phyloP scores from a whole-genome alignment of 176 grass and related monocot genomes.

The Otatea glauca region DNA sequence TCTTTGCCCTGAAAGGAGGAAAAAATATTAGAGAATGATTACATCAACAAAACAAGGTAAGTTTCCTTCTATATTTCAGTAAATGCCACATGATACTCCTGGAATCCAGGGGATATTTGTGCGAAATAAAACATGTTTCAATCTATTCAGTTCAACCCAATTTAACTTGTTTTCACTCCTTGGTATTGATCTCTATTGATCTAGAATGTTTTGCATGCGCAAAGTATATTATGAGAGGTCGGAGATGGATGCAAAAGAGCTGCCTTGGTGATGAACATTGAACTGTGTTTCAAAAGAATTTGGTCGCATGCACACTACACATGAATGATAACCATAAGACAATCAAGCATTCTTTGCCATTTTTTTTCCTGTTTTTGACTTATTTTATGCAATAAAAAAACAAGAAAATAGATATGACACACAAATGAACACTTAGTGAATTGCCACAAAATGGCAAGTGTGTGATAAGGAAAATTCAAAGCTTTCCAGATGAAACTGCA shows the following conservation, averaged over 20 bases:
- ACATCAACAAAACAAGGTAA: not conserved
- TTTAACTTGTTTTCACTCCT: conserved; percentile 10
- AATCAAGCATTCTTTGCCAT: not conserved
- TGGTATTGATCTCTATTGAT: not conserved
- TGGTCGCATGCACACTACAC: not conserved
- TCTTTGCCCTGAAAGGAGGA: conserved; percentile 66
- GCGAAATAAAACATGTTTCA: not conserved
- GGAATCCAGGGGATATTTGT: conserved; percentile 15
- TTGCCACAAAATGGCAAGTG: not conserved
- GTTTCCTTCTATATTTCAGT: not conserved
- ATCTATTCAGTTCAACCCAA: not conserved
- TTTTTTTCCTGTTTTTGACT: not conserved
- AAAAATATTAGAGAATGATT: conserved; percentile 23
- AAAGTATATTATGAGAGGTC: not conserved
- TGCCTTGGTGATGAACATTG: not conserved
- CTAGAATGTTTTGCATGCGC: not conserved
- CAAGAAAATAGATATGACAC: not conserved
- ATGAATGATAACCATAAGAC: not conserved
- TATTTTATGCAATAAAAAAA: not conserved
- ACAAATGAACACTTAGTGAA: not conserved
- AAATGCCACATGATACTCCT: not conserved
- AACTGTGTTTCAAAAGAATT: not conserved
- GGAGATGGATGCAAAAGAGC: not conserved
- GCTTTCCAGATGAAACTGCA: not conserved
- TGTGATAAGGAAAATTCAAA: not conserved